phyloP scores from a whole-genome alignment of 208 protist genomes.

The Porcisia hertigi region DNA sequence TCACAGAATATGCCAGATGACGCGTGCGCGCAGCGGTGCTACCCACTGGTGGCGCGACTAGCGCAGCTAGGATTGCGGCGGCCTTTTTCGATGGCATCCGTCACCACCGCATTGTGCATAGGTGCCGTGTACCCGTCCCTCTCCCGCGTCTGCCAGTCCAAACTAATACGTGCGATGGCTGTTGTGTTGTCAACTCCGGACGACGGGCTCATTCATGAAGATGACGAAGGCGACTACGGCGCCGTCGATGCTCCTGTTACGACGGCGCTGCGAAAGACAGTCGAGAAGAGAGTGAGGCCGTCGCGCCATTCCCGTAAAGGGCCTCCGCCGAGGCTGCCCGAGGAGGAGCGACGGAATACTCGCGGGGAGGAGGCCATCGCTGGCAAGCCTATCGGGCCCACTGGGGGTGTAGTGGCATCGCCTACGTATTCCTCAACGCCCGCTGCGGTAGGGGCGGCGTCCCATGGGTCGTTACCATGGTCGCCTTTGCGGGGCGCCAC shows the following conservation, averaged over 20 bases:
- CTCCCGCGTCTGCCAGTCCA: slow-evolving; percentile 33
- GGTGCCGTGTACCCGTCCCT: slow-evolving; percentile 54
- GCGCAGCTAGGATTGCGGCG: slow-evolving; percentile 44
- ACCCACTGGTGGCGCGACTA: slow-evolving; percentile 39
- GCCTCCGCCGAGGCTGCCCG: background rate
- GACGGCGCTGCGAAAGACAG: background rate
- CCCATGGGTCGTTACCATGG: background rate
- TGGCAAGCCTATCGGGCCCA: background rate
- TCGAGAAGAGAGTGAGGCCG: background rate
- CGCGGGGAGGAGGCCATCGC: background rate
- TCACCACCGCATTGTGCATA: slow-evolving; percentile 46
- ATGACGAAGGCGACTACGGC: background rate
- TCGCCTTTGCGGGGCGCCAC: background rate
- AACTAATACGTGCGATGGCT: slow-evolving; percentile 47
- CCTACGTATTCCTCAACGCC: background rate
- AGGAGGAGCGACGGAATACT: background rate
- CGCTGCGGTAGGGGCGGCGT: background rate
- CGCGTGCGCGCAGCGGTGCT: slow-evolving; percentile 28
- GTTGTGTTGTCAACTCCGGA: slow-evolving; percentile 46
- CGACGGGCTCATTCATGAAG: background rate
- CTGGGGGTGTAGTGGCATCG: background rate
- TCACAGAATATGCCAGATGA: slow-evolving; percentile 59
- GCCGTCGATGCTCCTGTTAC: background rate
- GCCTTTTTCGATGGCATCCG: slow-evolving; percentile 52
- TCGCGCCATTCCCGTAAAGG: background rate